Base-by-base conservation (phyloP, 1,139 yeast species). In the Hemisphaericaspora xylanilytica region DNA sequence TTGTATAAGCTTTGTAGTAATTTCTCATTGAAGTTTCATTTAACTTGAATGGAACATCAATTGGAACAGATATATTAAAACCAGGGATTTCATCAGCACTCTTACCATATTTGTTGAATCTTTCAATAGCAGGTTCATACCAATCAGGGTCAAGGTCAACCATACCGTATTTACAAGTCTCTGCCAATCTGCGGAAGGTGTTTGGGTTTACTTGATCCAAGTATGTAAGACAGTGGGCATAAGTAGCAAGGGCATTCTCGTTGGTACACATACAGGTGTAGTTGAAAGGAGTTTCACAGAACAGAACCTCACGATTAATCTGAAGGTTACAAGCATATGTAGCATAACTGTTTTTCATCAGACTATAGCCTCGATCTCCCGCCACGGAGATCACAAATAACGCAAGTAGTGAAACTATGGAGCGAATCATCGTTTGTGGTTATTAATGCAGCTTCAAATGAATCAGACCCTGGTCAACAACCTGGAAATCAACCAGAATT, bases 21-120 rank as follows among this genome's bases (percentile, higher is more conserved):
- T 50, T 22, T 1, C 32, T 11, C 14, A 52, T 41, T 2, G 18
- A 32, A 1, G 51, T 37, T 2, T 36, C 29, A 28, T 61, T 45
- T 12, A 63, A 43, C 7, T 39, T 47, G 6, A 65, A 36, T 4
- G 71, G 70, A 13, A 44, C 43, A 24, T 52, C 47, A 7, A 58
- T 36, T 3, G 55, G 51, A 3, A 36, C 38, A 2, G 59, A 40
- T 3, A 18, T 21, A 36, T 63, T 62, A 36, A 58, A 63, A 25
- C 47, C 51, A 10, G 45, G 41, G 20, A 63, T 56, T 9, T 58
- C 59, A 11, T 33, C 22, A 4, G 51, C 39, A 14, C 40, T 31
- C 14, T 48, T 52, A 3, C 65, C 66, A 33, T 46, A 18, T 3
- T 45, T 36, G 5, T 43, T 39, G 41, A 48, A 64, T 27, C 47